These are phyloP conservation scores for Elongisporangium anandrum DNA, from an alignment of 352 stramenopile genomes.

Conservation along the genomic window DNA sequence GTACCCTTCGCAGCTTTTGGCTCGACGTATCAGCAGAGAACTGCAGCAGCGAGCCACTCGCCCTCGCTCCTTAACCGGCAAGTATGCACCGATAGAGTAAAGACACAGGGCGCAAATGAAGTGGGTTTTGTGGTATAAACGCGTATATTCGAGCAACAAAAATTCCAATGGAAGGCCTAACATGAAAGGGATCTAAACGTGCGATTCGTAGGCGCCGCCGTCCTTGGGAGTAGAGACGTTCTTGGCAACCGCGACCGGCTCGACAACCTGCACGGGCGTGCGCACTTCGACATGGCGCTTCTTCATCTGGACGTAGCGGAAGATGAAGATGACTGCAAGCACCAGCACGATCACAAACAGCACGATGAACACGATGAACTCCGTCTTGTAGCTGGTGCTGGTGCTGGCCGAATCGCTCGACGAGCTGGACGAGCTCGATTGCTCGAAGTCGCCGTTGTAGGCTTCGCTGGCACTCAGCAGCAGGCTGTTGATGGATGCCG, in stretches of 20 bases:
- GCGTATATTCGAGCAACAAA: not conserved
- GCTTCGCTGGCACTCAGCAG: slow-evolving; percentile 32
- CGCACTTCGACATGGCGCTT: slow-evolving; percentile 4
- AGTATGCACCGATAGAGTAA: not conserved
- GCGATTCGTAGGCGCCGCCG: not conserved
- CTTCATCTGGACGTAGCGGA: slow-evolving; percentile 22
- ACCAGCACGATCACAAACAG: slow-evolving; percentile 25
- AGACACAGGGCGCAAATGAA: not conserved
- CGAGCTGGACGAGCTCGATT: slow-evolving; percentile 7
- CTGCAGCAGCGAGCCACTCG: not conserved
- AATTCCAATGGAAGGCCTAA: not conserved
- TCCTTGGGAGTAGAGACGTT: not conserved
- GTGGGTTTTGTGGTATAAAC: not conserved
- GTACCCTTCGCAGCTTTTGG: slow-evolving; percentile 33
- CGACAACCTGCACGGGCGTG: slow-evolving; percentile 6
- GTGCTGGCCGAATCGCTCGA: slow-evolving; percentile 8
- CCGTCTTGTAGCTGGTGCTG: slow-evolving; percentile 25
- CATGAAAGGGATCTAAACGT: not conserved
- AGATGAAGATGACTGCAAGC: slow-evolving; percentile 19
- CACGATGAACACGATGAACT: slow-evolving; percentile 41
- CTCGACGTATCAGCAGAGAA: slow-evolving; percentile 19
- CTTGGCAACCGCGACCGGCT: not conserved
- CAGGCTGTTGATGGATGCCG: slow-evolving; percentile 1
- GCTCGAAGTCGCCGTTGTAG: slow-evolving; percentile 33
- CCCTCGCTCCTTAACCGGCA: not conserved